These are phyloP conservation scores for Sphagnum contortum DNA, from an alignment of 225 moss, liverwort and hornwort species.

Conservation along the genomic window DNA sequence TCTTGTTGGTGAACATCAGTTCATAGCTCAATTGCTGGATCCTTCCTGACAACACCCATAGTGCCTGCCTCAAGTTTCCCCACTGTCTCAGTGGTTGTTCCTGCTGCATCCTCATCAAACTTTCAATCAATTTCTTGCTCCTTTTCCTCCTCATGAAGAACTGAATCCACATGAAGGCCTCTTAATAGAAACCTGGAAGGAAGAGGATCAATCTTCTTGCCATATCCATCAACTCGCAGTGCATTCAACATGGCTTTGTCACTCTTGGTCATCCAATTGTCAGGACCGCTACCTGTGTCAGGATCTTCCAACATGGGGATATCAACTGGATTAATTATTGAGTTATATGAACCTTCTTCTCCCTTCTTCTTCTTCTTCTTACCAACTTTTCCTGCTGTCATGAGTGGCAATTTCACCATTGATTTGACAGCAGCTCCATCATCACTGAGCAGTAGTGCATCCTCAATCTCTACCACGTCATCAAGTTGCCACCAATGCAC, in stretches of 20 bases:
- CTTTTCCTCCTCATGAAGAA: slow-evolving; percentile 5
- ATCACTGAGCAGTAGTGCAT: slow-evolving; percentile 66
- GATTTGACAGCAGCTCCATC: slow-evolving; percentile 32
- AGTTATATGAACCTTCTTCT: slow-evolving; percentile 27
- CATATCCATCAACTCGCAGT: slow-evolving; percentile 33
- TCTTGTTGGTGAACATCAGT: no score
- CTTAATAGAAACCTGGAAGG: slow-evolving; percentile 18
- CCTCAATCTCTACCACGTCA: slow-evolving; percentile 69
- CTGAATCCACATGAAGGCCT: slow-evolving; percentile 4
- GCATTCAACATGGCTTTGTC: slow-evolving; percentile 64
- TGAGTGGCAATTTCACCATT: slow-evolving; percentile 8
- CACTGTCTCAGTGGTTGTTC: no score
- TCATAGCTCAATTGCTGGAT: no score
- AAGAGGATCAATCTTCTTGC: slow-evolving; percentile 5
- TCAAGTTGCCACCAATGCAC: slow-evolving; percentile 52
- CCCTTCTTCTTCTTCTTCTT: slow-evolving; percentile 20
- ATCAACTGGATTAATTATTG: slow-evolving; percentile 68
- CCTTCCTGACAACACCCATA: no score
- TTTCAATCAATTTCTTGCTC: neutral
- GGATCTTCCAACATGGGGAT: slow-evolving; percentile 89
- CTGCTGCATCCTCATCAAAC: no score
- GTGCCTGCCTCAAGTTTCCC: no score
- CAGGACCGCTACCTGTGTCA: slow-evolving; percentile 46
- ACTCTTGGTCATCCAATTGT: slow-evolving; percentile 71
- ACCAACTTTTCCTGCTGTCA: slow-evolving; percentile 23